Evolutionary conservation across 345 rosid species (phyloP).

Genomic region (Syzygium grande): DNA sequence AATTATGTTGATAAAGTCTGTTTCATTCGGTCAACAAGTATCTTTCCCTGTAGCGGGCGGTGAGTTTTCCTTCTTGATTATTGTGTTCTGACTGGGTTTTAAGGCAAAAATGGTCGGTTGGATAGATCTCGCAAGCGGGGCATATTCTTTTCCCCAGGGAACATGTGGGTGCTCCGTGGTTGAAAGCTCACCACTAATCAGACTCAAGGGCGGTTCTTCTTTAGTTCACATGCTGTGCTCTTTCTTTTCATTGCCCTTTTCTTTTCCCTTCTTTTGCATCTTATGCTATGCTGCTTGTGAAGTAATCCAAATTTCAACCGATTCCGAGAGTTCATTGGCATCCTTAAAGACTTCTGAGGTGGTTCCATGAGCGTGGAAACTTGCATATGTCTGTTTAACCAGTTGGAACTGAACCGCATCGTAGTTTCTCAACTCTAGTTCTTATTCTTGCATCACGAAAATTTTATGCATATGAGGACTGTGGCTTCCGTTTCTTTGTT

Average conservation of each 20-base stretch:
- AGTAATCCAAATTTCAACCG: background rate
- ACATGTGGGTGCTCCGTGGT: background rate
- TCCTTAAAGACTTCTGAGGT: background rate
- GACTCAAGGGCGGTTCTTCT: constrained; percentile 11
- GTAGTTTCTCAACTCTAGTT: background rate
- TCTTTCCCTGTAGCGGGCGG: background rate
- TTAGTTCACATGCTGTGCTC: constrained; percentile 20
- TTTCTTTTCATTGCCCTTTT: background rate
- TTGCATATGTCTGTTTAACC: background rate
- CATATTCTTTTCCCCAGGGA: background rate
- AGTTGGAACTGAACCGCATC: background rate
- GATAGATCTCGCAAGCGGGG: background rate
- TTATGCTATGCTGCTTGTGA: constrained; percentile 20
- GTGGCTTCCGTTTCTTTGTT: background rate
- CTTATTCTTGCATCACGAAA: background rate
- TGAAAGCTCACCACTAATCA: background rate
- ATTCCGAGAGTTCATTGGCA: background rate
- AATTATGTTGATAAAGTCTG: background rate
- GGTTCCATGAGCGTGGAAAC: background rate
- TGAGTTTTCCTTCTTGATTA: background rate
- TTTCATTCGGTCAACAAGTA: background rate
- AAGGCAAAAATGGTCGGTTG: background rate
- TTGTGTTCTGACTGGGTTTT: background rate
- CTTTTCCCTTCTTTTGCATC: constrained; percentile 9
- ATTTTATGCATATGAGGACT: background rate